Evolutionary conservation across 352 stramenopile genomes (phyloP).

Genomic region (Globisporangium nagaii): DNA sequence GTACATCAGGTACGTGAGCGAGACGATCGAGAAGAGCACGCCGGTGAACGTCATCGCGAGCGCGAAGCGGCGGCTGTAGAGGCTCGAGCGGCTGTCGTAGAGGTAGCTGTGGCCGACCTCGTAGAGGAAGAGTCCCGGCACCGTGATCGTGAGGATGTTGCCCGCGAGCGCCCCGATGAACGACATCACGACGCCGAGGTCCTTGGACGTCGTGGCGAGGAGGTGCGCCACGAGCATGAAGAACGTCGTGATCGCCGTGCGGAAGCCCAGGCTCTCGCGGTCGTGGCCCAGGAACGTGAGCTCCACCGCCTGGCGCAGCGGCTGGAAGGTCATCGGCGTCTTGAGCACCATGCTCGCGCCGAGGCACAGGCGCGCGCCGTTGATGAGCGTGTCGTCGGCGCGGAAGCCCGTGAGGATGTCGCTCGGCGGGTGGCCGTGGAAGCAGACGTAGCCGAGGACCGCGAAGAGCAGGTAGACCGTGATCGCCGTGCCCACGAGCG

Average conservation of each 20-base stretch:
- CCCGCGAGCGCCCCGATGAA: slow-evolving; percentile 70
- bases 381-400: slow-evolving; percentile 65
- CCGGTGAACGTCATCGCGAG: slow-evolving; percentile 45
- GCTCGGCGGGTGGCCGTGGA: slow-evolving; percentile 75
- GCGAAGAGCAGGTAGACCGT: slow-evolving; percentile 62
- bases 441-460: slow-evolving; percentile 71
- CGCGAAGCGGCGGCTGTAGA: slow-evolving; percentile 51
- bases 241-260: slow-evolving; percentile 51
- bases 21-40: slow-evolving; percentile 49
- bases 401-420: slow-evolving; percentile 79
- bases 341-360: slow-evolving; percentile 76
- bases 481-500: slow-evolving; percentile 47
- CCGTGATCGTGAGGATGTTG: slow-evolving; percentile 64
- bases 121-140: slow-evolving; percentile 73
- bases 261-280: slow-evolving; percentile 67
- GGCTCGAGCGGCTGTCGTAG: slow-evolving; percentile 30
- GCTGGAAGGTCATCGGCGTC: slow-evolving; percentile 84
- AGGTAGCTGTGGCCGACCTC: slow-evolving; percentile 57
- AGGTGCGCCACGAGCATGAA: slow-evolving; percentile 67
- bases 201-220: slow-evolving; percentile 50
- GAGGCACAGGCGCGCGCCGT: slow-evolving; percentile 66
- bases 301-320: slow-evolving; percentile 69
- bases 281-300: slow-evolving; percentile 67
- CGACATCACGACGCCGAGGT: slow-evolving; percentile 70
- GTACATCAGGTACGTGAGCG: slow-evolving; percentile 67